Evolutionary conservation across 768 basidiomycete species (phyloP), one percentile per base, ranked within the genome.

Genomic region (Phaeotremella skinneri): DNA sequence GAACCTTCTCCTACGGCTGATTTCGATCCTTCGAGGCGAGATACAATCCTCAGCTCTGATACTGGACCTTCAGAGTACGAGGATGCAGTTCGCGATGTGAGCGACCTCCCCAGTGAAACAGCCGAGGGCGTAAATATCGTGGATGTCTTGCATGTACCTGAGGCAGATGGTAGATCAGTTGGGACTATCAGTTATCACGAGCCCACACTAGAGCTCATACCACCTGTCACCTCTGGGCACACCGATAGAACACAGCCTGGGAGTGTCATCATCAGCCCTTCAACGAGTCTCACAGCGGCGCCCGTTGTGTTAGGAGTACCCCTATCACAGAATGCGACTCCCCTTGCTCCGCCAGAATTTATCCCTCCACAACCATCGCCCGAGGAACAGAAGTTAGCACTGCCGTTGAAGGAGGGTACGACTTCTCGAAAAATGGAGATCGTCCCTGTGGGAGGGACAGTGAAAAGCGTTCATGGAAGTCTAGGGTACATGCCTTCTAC

Each of bases 391-490:
- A 45, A 14, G 32, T 52, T 31, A 2, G 48, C 25, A 2, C 47
- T 52, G 4, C 58, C 58, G 0, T 2, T 53, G 29, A 53, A 30
- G n/a, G 52, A 13, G 7, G 21, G 21, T 23, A 45, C 7, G 6
- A 45, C 13, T 7, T 21, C 43, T 13, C 13, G 21, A 45, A 11
- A 52, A 7, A 47, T 50, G 29, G 58, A 59, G 27, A 37, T 53
- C 13, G 52, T 59, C 11, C 51, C 52, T 47, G 58, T 59, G 1
- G 58, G 58, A 2, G 58, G 58, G 7, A 25, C 29, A 5, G 58
- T 50, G 1, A 52, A 30, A 31, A 59, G 58, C 39, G 45, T 59
- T n/a, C 17, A 45, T 23, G 58, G 58, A 16, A 59, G 58, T 49
- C 42, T 59, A 2, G 58, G 58, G 26, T 59, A 53, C 20, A 43